phyloP scores from a whole-genome alignment of 2,329 filamentous ascomycete species.

The Penicillium capsulatum region DNA sequence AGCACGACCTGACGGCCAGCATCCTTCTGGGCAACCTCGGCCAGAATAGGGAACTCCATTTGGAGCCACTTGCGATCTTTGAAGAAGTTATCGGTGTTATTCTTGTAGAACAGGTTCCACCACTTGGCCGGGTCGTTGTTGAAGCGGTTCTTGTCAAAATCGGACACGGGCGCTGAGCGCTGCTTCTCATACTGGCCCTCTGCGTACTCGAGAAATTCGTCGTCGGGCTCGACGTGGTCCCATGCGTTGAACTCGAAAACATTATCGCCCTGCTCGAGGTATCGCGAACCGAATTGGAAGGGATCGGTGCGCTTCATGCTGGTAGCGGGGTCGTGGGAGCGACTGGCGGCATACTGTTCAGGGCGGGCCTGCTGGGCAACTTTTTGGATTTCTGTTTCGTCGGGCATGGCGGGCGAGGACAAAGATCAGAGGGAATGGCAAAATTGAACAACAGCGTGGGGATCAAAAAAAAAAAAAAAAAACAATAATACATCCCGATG shows the following conservation, averaged over 20 bases:
- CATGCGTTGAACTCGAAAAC: slow-evolving; percentile 98
- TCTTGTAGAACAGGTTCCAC: slow-evolving; percentile 98
- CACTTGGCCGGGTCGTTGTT: slow-evolving; percentile 87
- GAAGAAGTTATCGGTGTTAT: slow-evolving; percentile 97
- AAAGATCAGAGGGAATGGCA: slow-evolving; percentile 3
- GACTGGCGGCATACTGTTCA: slow-evolving; percentile 52
- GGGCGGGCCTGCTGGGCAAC: slow-evolving; percentile 46
- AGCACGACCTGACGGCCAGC: slow-evolving; percentile 68
- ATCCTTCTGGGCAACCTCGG: slow-evolving; percentile 65
- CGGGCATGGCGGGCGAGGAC: slow-evolving; percentile 10
- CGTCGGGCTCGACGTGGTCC: slow-evolving; percentile 95
- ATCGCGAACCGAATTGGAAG: slow-evolving; percentile 91
- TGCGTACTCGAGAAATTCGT: slow-evolving; percentile 79
- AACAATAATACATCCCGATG: background rate
- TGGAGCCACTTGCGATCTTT: slow-evolving; percentile 97
- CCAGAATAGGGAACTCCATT: slow-evolving; percentile 91
- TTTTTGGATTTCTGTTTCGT: slow-evolving; percentile 14
- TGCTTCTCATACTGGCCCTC: slow-evolving; percentile 81
- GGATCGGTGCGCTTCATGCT: slow-evolving; percentile 86
- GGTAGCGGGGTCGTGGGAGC: slow-evolving; percentile 64
- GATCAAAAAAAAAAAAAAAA: slow-evolving; percentile 11
- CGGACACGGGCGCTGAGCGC: slow-evolving; percentile 77
- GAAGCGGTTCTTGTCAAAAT: slow-evolving; percentile 88
- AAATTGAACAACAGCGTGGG: slow-evolving; percentile 3
- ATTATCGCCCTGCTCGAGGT: slow-evolving; percentile 76